Percentiles rank a stretch among this genome's conserved stretches.
Evolutionary conservation across 306 rosid genomes (phyloP).

Genomic region (Malus orientalis): DNA sequence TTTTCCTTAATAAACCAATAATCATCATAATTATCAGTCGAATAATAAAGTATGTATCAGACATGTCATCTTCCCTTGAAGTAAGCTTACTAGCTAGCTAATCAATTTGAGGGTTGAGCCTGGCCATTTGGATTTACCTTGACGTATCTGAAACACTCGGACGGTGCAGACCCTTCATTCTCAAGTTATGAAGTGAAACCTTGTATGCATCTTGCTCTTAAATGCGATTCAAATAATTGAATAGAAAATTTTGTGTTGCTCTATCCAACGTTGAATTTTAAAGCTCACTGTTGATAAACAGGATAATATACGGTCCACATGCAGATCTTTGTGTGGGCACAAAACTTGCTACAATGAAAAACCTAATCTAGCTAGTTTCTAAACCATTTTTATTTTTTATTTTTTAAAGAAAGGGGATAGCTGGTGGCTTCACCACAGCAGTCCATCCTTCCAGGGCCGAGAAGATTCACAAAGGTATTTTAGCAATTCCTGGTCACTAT

Average conservation of each 20-base stretch:
- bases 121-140: neutral
- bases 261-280: neutral
- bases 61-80: neutral
- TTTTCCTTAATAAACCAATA: no score
- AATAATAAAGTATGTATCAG: no score
- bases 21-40: no score
- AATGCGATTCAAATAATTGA: neutral
- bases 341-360: neutral
- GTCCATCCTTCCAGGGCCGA: accelerated
- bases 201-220: neutral
- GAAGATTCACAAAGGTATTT: accelerated
- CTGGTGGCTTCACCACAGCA: no score
- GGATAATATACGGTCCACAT: neutral
- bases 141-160: neutral
- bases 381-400: neutral
- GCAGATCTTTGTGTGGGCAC: neutral
- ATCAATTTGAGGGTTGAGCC: neutral
- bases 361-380: neutral
- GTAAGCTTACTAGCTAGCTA: neutral
- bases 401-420: no score
- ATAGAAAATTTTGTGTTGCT: neutral
- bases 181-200: neutral
- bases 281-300: neutral
- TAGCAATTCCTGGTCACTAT: accelerated
- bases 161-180: neutral